Evolutionary conservation across 108 stramenopile species (phyloP).

Genomic region (Pseudonitzschia pungens): DNA sequence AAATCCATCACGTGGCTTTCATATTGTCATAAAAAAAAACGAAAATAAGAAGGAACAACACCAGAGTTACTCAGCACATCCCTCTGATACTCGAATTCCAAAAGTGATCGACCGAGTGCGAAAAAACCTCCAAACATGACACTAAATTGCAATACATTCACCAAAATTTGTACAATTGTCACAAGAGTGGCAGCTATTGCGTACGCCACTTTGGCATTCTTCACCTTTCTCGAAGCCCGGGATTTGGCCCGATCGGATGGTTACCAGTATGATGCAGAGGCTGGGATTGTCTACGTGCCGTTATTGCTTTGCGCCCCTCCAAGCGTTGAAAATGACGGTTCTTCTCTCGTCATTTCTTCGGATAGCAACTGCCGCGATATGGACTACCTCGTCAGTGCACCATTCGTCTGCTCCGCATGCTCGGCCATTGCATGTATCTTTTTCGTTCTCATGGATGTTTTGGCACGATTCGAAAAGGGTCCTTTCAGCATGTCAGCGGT

Average conservation of each 20-base stretch:
- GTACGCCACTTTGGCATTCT: neutral
- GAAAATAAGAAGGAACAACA: neutral
- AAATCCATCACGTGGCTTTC: neutral
- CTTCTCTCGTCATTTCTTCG: neutral
- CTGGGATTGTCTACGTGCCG: constrained; percentile 3
- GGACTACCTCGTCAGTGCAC: constrained; percentile 4
- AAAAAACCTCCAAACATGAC: neutral
- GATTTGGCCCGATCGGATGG: constrained; percentile 7
- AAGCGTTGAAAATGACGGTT: constrained; percentile 7
- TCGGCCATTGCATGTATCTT: constrained; percentile 11
- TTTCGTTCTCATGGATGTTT: constrained; percentile 13
- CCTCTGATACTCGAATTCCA: neutral
- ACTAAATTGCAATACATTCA: constrained; percentile 3
- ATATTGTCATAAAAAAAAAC: neutral
- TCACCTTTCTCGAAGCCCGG: constrained; percentile 14
- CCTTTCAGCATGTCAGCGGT: constrained; percentile 15
- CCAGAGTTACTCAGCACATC: neutral
- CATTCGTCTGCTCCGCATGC: constrained; percentile 5
- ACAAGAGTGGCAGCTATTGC: constrained; percentile 6
- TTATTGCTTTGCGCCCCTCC: constrained; percentile 7
- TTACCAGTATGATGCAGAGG: neutral
- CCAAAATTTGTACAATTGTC: constrained; percentile 1
- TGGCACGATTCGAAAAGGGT: constrained; percentile 10
- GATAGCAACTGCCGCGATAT: constrained; percentile 3
- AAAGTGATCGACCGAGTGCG: neutral